These are phyloP conservation scores for Staphylotrichum tortipilum DNA, from an alignment of 495 filamentous ascomycete species.

Conservation along the genomic window DNA sequence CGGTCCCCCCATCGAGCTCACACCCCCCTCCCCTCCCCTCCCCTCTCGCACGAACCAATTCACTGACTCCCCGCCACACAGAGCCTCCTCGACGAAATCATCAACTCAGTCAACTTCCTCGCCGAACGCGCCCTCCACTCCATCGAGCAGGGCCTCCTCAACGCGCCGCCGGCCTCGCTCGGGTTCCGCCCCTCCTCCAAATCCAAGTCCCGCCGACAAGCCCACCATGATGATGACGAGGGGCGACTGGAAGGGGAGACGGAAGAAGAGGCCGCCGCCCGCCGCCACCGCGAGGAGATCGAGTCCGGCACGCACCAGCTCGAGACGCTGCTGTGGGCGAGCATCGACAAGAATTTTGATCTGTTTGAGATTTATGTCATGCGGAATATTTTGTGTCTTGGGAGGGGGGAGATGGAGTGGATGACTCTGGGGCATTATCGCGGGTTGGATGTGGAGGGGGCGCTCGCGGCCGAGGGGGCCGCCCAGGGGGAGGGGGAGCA, in stretches of 20 bases:
- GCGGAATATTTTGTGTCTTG: constrained; percentile 75
- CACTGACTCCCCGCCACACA: constrained; percentile 32
- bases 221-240: no score
- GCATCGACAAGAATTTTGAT: constrained; percentile 95
- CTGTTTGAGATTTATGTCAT: constrained; percentile 90
- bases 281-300: constrained; percentile 60
- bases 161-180: constrained; percentile 59
- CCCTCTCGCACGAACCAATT: neutral
- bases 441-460: constrained; percentile 30
- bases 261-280: constrained; percentile 33
- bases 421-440: constrained; percentile 82
- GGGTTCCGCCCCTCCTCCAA: constrained; percentile 51
- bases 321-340: constrained; percentile 85
- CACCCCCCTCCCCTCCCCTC: neutral
- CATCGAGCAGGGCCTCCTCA: constrained; percentile 70
- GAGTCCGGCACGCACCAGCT: constrained; percentile 86
- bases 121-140: constrained; percentile 76
- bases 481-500: neutral
- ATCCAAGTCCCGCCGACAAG: constrained; percentile 23
- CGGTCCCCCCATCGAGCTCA: no score
- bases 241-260: neutral
- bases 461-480: neutral
- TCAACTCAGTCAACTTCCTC: constrained; percentile 88
- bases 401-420: constrained; percentile 62
- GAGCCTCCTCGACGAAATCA: constrained; percentile 93